Evolutionary conservation across 2,329 filamentous ascomycete genomes (phyloP).

Genomic region (Podosphaera aphanis): DNA sequence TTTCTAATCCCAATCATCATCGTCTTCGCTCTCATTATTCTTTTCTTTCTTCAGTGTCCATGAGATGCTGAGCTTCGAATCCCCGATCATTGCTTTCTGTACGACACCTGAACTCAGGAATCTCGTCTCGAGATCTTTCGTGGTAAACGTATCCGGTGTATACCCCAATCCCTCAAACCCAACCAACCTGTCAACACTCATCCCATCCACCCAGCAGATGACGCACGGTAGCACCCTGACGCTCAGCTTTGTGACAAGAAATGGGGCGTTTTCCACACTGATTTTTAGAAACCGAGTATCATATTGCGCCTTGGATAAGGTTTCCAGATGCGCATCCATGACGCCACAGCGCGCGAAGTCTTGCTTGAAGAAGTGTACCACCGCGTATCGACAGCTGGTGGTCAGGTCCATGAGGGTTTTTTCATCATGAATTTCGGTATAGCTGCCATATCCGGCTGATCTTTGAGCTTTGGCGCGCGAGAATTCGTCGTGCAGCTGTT

Average conservation of each 20-base stretch:
- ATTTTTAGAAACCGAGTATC: slow-evolving; percentile 33
- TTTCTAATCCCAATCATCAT: background rate
- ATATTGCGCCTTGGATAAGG: slow-evolving; percentile 30
- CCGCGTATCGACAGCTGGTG: slow-evolving; percentile 17
- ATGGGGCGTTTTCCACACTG: slow-evolving; percentile 35
- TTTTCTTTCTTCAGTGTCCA: background rate
- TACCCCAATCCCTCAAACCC: slow-evolving; percentile 34
- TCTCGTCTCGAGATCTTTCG: slow-evolving; percentile 27
- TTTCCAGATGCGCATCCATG: slow-evolving; percentile 20
- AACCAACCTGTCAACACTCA: slow-evolving; percentile 30
- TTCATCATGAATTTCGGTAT: slow-evolving; percentile 32
- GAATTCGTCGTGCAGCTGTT: slow-evolving; percentile 32
- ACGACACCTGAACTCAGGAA: slow-evolving; percentile 25
- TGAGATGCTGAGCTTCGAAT: background rate
- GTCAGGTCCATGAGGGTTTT: slow-evolving; percentile 28
- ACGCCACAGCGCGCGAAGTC: slow-evolving; percentile 20
- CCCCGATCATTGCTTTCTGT: background rate
- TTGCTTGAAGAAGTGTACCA: slow-evolving; percentile 20
- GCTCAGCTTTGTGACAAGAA: slow-evolving; percentile 31
- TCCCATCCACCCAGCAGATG: slow-evolving; percentile 30
- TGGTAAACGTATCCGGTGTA: slow-evolving; percentile 27
- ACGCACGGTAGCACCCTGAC: slow-evolving; percentile 35
- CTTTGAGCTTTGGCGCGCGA: slow-evolving; percentile 26
- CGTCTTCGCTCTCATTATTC: background rate
- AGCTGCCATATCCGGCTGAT: slow-evolving; percentile 26